These are phyloP conservation scores for Yamadazyma nakazawae DNA, from an alignment of 805 yeast genomes.

Conservation along the genomic window DNA sequence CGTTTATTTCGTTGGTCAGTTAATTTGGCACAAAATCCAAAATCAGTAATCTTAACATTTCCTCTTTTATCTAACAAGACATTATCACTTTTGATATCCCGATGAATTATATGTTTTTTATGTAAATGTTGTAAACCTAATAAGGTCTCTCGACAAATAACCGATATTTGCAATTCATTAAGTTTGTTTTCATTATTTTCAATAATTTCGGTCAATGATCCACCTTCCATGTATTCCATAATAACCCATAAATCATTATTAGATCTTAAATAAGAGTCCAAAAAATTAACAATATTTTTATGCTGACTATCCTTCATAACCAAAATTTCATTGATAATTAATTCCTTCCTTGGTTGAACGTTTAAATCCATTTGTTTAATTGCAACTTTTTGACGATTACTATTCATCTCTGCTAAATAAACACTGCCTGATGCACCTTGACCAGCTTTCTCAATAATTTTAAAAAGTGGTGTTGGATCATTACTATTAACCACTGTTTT, in stretches of 20 bases:
- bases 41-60: slow-evolving; percentile 45
- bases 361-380: slow-evolving; percentile 93
- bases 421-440: slow-evolving; percentile 99
- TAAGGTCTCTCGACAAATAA: slow-evolving; percentile 85
- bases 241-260: slow-evolving; percentile 92
- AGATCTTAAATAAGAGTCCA: slow-evolving; percentile 84
- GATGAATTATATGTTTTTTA: slow-evolving; percentile 84
- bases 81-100: slow-evolving; percentile 46
- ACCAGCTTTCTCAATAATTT: slow-evolving; percentile 81
- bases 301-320: slow-evolving; percentile 97
- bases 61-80: slow-evolving; percentile 43
- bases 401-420: slow-evolving; percentile 70
- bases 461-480: slow-evolving; percentile 83
- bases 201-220: slow-evolving; percentile 92
- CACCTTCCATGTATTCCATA: slow-evolving; percentile 99
- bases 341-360: slow-evolving; percentile 89
- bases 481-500: slow-evolving; percentile 75
- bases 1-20: slow-evolving; percentile 71
- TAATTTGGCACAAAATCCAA: slow-evolving; percentile 64
- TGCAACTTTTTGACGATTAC: slow-evolving; percentile 72
- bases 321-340: slow-evolving; percentile 90
- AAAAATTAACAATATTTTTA: slow-evolving; percentile 88
- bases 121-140: slow-evolving; percentile 91
- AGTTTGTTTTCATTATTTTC: slow-evolving; percentile 74
- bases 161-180: slow-evolving; percentile 85